A percentile compares a stretch with the other conserved stretches of the same genome.
These are phyloP conservation scores for Polytrichum commune DNA, from an alignment of 225 moss, liverwort and hornwort genomes.

Conservation along the genomic window DNA sequence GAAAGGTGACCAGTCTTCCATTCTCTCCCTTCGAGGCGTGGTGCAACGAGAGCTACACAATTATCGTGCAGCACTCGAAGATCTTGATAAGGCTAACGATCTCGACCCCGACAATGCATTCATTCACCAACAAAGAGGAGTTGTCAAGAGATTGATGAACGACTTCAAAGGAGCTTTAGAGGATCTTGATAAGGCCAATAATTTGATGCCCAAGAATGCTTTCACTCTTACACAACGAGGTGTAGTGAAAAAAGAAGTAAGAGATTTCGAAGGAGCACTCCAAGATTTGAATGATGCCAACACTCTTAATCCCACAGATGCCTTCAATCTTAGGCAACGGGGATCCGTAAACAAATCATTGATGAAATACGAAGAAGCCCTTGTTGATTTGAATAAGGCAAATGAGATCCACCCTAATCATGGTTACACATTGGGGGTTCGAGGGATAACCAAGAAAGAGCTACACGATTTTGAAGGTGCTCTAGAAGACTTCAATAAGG, in stretches of 20 bases:
- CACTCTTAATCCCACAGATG: not conserved
- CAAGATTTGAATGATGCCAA: slow-evolving; percentile 12
- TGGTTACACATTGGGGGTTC: not conserved
- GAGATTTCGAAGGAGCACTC: slow-evolving; percentile 3
- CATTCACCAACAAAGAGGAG: not conserved
- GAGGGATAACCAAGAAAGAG: not conserved
- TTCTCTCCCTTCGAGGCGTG: not conserved
- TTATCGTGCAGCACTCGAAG: not conserved
- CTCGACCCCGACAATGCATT: not conserved
- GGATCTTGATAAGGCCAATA: slow-evolving; percentile 4
- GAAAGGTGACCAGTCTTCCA: not conserved
- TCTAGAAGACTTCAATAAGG: not conserved
- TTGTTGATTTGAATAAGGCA: not conserved
- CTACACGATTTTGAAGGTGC: not conserved
- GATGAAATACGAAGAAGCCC: not conserved
- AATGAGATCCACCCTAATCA: not conserved
- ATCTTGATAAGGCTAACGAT: not conserved
- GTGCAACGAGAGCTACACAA: not conserved
- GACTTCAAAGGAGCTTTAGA: not conserved
- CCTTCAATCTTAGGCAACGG: not conserved
- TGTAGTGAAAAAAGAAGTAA: slow-evolving; percentile 13
- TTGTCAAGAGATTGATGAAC: not conserved
- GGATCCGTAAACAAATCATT: not conserved
- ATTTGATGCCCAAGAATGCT: not conserved
- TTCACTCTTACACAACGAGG: slow-evolving; percentile 5